These are phyloP conservation scores for Austroboletus eburneus DNA, from an alignment of 768 basidiomycete species.

Conservation along the genomic window DNA sequence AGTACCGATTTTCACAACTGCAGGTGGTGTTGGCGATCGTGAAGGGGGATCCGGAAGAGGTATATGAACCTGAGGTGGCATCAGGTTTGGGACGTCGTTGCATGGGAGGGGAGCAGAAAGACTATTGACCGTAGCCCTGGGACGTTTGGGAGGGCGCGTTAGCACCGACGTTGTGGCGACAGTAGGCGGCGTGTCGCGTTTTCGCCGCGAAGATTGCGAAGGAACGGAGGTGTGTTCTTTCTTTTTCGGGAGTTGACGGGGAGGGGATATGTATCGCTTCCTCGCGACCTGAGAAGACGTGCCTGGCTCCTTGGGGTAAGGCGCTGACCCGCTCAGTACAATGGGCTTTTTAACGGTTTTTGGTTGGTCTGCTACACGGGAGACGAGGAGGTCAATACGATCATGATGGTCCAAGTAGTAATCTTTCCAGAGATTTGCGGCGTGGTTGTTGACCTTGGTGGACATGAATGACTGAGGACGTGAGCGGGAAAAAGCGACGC, in stretches of 20 bases:
- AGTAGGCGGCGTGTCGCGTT: constrained; percentile 18
- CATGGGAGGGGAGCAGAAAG: constrained; percentile 42
- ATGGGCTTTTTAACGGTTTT: constrained; percentile 31
- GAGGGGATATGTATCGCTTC: constrained; percentile 30
- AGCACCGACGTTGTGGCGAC: constrained; percentile 19
- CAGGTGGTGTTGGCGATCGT: constrained; percentile 67
- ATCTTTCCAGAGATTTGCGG: constrained; percentile 71
- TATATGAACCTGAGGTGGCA: constrained; percentile 58
- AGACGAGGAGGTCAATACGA: constrained; percentile 45
- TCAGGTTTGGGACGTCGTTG: constrained; percentile 42
- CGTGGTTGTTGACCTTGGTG: constrained; percentile 40
- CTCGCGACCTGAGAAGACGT: constrained; percentile 30
- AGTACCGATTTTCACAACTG: constrained; percentile 39
- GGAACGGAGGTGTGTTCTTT: constrained; percentile 19
- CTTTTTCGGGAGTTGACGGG: constrained; percentile 23
- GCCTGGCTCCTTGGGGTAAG: constrained; percentile 6
- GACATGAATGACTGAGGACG: constrained; percentile 2
- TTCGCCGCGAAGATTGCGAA: constrained; percentile 24
- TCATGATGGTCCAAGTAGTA: constrained; percentile 70
- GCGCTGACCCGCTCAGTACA: constrained; percentile 8
- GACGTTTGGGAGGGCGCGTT: constrained; percentile 28
- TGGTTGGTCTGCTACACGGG: constrained; percentile 21
- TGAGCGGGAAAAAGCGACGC: constrained; percentile 22
- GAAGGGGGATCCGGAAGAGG: constrained; percentile 60
- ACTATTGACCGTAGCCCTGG: constrained; percentile 52